Evolutionary conservation across 2,329 filamentous ascomycete species (phyloP).

Genomic region (Fusarium devonianum): DNA sequence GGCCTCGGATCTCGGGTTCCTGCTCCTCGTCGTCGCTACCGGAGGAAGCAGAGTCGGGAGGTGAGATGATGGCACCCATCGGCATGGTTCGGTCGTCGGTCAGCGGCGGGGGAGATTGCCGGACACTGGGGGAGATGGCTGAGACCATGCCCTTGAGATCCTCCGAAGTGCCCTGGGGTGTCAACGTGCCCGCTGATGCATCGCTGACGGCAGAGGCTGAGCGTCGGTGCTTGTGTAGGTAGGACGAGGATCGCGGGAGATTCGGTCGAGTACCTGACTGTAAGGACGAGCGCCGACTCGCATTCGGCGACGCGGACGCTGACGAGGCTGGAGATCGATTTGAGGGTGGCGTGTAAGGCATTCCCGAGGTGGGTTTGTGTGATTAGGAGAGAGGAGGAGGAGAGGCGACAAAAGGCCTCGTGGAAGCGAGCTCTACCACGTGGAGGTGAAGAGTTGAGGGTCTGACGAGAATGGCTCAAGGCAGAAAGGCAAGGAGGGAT

Average conservation of each 20-base stretch:
- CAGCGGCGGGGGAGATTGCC: slow-evolving; percentile 84
- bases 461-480: slow-evolving; percentile 12
- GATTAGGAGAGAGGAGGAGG: slow-evolving; percentile 15
- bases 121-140: slow-evolving; percentile 60
- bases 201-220: slow-evolving; percentile 50
- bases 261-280: slow-evolving; percentile 58
- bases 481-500: slow-evolving; percentile 12
- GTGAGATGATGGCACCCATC: slow-evolving; percentile 85
- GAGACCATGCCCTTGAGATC: slow-evolving; percentile 54
- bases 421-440: slow-evolving; percentile 38
- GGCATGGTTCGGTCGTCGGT: slow-evolving; percentile 77
- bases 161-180: slow-evolving; percentile 59
- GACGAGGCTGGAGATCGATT: slow-evolving; percentile 69
- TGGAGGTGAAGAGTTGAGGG: slow-evolving; percentile 21
- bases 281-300: slow-evolving; percentile 66
- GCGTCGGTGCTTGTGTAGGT: slow-evolving; percentile 67
- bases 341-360: slow-evolving; percentile 89
- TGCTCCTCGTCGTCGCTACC: slow-evolving; percentile 90
- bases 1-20: slow-evolving; percentile 53
- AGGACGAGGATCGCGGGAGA: slow-evolving; percentile 70
- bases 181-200: slow-evolving; percentile 48
- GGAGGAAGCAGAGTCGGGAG: slow-evolving; percentile 82
- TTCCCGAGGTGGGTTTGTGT: slow-evolving; percentile 55
- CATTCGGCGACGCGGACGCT: slow-evolving; percentile 61
- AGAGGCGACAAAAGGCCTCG: slow-evolving; percentile 29